Conservation (phyloP, 805 yeast species). For the Saturnispora galanensis region DNA sequence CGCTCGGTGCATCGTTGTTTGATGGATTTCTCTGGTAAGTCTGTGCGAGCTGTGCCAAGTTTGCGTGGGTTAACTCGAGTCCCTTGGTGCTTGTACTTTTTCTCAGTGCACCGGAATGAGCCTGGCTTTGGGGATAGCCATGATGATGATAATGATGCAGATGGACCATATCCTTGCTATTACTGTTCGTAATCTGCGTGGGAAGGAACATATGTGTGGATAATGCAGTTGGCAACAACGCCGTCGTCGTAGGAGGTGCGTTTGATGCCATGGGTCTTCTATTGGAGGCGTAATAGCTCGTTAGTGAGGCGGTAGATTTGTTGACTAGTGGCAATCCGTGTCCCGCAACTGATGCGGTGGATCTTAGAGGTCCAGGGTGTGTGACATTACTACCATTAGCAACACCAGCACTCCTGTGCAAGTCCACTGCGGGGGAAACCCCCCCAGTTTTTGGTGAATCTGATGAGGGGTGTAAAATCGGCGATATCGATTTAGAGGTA, state of each 20-base stretch:
- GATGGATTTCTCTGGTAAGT: background rate
- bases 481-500: conserved; percentile 5
- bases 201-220: conserved; percentile 55
- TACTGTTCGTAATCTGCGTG: conserved; percentile 24
- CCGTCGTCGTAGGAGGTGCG: conserved; percentile 53
- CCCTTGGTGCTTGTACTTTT: background rate
- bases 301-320: conserved; percentile 31
- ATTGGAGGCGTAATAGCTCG: conserved; percentile 30
- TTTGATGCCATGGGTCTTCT: conserved; percentile 32
- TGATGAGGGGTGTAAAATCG: conserved; percentile 1
- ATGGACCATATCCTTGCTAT: background rate
- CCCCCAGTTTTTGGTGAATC: background rate
- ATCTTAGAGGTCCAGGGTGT: too few relatives aligned
- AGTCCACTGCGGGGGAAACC: background rate
- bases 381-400: too few relatives aligned
- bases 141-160: background rate
- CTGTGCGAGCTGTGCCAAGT: conserved; percentile 7
- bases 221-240: conserved; percentile 48
- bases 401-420: background rate
- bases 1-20: conserved; percentile 3
- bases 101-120: background rate
- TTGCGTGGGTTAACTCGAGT: conserved; percentile 10
- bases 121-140: background rate
- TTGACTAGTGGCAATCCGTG: conserved; percentile 21
- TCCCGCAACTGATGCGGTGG: background rate